Base-by-base conservation (phyloP, 1,139 yeast genomes). In the Meyerozyma carpophila region DNA sequence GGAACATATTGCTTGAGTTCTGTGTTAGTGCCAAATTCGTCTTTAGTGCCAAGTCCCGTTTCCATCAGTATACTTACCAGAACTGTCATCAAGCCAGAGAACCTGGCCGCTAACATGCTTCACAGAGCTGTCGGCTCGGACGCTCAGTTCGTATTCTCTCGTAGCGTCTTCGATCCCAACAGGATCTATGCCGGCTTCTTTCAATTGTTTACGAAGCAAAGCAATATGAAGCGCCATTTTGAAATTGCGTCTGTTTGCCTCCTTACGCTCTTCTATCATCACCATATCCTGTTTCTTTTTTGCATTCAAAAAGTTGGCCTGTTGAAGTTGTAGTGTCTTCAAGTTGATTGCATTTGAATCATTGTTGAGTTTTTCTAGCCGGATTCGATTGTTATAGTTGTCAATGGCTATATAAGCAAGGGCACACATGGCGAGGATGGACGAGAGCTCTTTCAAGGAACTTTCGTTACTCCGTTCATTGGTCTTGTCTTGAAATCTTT, bases 171-270 rank as follows among this genome's bases (percentile, higher is more conserved):
- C 81, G 21, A 82, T 71, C 18, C 68, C 68, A 11, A 65, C 62
- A 2, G 89, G 87, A n/a, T 70, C 72, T 8, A 72, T 49, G 0
- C 83, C 84, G 5, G 60, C 53, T 8, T 81, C 83, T 5, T 59
- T 48, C 44, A 83, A 63, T 56, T 82, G 88, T 51, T 79, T 70
- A 43, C 85, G 65, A 36, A 83, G 63, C 55, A 82, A 61, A 1
- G 86, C 87, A 37, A 83, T 69, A 55, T 83, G 89, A 54, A 82
- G 62, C 8, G 78, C 72, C 83, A 82, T 76, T 56, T 77, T 79
- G 68, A 74, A 75, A 53, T 72, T 72, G 44, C 84, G 69, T 51
- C 74, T 78, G 40, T 73, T 77, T 38, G 58, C 62, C 40, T 66
- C 75, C 54, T 66, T 70, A 44, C 77, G 65, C 58, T 75, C 84